Evolutionary conservation across 306 rosid species (phyloP).

Genomic region (Pyrus pyrifolia): DNA sequence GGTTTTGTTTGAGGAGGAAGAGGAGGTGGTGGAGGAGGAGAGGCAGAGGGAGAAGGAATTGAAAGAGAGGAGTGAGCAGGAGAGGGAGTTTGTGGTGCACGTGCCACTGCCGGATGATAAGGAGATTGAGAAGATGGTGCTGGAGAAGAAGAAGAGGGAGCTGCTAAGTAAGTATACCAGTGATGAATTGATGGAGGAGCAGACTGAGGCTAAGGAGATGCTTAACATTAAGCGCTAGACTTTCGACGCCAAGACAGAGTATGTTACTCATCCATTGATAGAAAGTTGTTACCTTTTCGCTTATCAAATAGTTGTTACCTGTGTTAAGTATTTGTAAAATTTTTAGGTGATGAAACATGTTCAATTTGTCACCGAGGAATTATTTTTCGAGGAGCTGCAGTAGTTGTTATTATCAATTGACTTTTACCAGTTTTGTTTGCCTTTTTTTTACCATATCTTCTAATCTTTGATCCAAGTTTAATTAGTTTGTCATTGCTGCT

Average conservation of each 20-base stretch:
- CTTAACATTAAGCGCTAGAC: slow-evolving; percentile 60
- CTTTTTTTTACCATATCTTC: neutral
- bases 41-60: slow-evolving; percentile 45
- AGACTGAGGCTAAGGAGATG: slow-evolving; percentile 65
- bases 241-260: neutral
- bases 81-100: slow-evolving; percentile 72
- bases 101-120: slow-evolving; percentile 82
- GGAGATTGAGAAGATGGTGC: slow-evolving; percentile 91
- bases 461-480: neutral
- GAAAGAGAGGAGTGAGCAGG: slow-evolving; percentile 35
- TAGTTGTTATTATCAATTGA: neutral
- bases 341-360: neutral
- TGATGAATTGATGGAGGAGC: slow-evolving; percentile 68
- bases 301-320: neutral
- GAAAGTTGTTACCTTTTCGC: neutral
- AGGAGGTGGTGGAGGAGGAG: slow-evolving; percentile 77
- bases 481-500: neutral
- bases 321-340: neutral
- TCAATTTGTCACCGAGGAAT: neutral
- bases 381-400: neutral
- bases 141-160: slow-evolving; percentile 91
- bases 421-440: neutral
- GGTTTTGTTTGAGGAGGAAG: slow-evolving; percentile 69
- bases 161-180: slow-evolving; percentile 62
- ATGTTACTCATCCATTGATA: neutral